phyloP scores from a whole-genome alignment of 2,329 filamentous ascomycete species.

The Coniochaeta hoffmannii region DNA sequence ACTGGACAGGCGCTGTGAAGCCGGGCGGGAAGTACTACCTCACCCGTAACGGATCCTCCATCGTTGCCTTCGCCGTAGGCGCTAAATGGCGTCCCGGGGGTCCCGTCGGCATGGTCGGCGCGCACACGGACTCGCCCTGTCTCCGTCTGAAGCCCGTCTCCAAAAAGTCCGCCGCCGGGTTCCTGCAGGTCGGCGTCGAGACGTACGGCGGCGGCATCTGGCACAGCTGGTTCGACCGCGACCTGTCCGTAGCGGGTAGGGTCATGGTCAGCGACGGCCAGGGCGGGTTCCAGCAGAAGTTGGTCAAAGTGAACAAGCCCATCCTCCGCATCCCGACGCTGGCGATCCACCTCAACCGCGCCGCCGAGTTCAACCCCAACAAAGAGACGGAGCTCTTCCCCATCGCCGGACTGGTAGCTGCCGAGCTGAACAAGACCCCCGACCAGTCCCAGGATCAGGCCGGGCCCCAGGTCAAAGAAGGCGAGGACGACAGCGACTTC shows the following conservation, averaged over 20 bases:
- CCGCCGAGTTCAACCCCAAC: slow-evolving; percentile 84
- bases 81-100: slow-evolving; percentile 87
- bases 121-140: slow-evolving; percentile 91
- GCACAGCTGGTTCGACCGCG: slow-evolving; percentile 98
- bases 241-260: slow-evolving; percentile 82
- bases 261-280: slow-evolving; percentile 71
- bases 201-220: slow-evolving; percentile 95
- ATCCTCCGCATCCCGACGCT: slow-evolving; percentile 88
- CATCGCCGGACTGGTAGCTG: slow-evolving; percentile 78
- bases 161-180: slow-evolving; percentile 79
- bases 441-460: slow-evolving; percentile 30
- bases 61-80: slow-evolving; percentile 88
- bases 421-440: slow-evolving; percentile 75
- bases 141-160: slow-evolving; percentile 91
- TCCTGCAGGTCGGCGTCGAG: slow-evolving; percentile 91
- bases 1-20: slow-evolving; percentile 71
- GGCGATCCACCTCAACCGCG: slow-evolving; percentile 87
- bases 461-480: slow-evolving; percentile 32
- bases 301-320: slow-evolving; percentile 85
- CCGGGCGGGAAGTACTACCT: slow-evolving; percentile 95
- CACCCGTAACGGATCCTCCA: slow-evolving; percentile 86
- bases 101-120: slow-evolving; percentile 85
- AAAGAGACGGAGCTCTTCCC: slow-evolving; percentile 96
- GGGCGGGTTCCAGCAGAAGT: slow-evolving; percentile 70
- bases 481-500: slow-evolving; percentile 46